A percentile compares a stretch with the other conserved stretches of the same genome.
Evolutionary conservation across 2,329 filamentous ascomycete species (phyloP).

Genomic region (Clarireedia paspali): DNA sequence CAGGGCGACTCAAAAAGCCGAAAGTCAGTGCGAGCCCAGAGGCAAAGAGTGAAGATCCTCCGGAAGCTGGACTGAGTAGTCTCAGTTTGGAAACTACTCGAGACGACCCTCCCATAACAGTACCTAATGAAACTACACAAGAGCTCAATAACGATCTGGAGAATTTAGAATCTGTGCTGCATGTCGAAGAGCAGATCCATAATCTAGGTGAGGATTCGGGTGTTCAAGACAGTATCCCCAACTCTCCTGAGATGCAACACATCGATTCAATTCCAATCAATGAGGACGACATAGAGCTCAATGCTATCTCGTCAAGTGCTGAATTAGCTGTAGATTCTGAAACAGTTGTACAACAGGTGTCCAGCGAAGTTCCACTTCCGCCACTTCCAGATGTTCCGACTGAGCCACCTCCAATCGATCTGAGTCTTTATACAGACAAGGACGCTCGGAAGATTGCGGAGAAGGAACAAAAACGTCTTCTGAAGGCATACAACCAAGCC

Average conservation of each 20-base stretch:
- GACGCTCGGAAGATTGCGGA: conserved; percentile 60
- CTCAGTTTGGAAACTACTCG: conserved; percentile 12
- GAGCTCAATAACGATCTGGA: conserved; percentile 19
- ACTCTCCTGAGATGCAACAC: conserved; percentile 27
- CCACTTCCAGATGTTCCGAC: conserved; percentile 44
- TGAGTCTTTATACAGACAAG: conserved; percentile 53
- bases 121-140: conserved; percentile 27
- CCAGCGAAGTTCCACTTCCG: conserved; percentile 36
- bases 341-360: background rate
- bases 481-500: conserved; percentile 59
- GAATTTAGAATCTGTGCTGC: conserved; percentile 30
- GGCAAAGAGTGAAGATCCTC: conserved; percentile 14
- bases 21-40: conserved; percentile 25
- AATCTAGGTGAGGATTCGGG: conserved; percentile 23
- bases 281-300: conserved; percentile 21
- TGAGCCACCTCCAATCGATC: conserved; percentile 48
- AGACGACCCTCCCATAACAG: conserved; percentile 30
- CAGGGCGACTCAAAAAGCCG: conserved; percentile 55
- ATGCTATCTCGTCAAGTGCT: background rate
- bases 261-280: conserved; percentile 35
- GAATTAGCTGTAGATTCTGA: background rate
- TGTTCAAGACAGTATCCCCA: conserved; percentile 20
- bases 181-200: conserved; percentile 24
- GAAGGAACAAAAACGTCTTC: conserved; percentile 54
- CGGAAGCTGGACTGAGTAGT: conserved; percentile 19